A percentile compares a stretch with the other conserved stretches of the same genome.
These are phyloP conservation scores for Inosperma sp. DNA, from an alignment of 768 basidiomycete species.

Conservation along the genomic window DNA sequence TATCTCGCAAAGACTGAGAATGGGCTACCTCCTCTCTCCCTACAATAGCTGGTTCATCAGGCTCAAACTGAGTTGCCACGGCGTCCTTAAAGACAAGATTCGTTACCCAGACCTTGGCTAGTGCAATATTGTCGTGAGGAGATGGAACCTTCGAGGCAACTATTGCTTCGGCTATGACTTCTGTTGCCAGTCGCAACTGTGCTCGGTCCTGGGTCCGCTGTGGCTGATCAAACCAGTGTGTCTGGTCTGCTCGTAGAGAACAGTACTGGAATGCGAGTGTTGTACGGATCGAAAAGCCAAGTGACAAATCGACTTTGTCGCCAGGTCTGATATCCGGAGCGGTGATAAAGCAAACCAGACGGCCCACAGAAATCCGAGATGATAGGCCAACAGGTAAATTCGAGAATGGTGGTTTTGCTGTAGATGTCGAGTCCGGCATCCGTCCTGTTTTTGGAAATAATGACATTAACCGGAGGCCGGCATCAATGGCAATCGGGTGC, in stretches of 20 bases:
- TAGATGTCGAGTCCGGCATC: constrained; percentile 7
- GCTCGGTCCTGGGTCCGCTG: constrained; percentile 43
- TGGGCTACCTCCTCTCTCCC: constrained; percentile 54
- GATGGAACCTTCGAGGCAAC: constrained; percentile 35
- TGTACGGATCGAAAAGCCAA: constrained; percentile 62
- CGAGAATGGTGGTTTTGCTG: constrained; percentile 29
- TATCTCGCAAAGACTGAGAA: constrained; percentile 38
- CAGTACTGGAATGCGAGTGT: constrained; percentile 54
- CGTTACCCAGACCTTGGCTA: constrained; percentile 42
- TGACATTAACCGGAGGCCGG: constrained; percentile 42
- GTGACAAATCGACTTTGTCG: constrained; percentile 58
- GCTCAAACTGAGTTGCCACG: constrained; percentile 60
- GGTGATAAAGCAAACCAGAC: constrained; percentile 64
- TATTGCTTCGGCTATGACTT: constrained; percentile 44
- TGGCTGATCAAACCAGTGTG: constrained; percentile 33
- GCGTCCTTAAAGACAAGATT: constrained; percentile 55
- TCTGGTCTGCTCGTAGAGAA: constrained; percentile 40
- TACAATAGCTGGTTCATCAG: constrained; percentile 58
- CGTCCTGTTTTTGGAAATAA: constrained; percentile 21
- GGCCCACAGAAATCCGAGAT: constrained; percentile 52
- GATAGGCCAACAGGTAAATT: constrained; percentile 53
- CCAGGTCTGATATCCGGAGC: constrained; percentile 77
- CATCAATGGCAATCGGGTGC: constrained; percentile 30
- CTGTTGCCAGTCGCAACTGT: constrained; percentile 51
- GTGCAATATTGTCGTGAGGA: constrained; percentile 35